Conservation (phyloP, 2,329 filamentous ascomycete genomes). For the Aspergillus transmontanensis region DNA sequence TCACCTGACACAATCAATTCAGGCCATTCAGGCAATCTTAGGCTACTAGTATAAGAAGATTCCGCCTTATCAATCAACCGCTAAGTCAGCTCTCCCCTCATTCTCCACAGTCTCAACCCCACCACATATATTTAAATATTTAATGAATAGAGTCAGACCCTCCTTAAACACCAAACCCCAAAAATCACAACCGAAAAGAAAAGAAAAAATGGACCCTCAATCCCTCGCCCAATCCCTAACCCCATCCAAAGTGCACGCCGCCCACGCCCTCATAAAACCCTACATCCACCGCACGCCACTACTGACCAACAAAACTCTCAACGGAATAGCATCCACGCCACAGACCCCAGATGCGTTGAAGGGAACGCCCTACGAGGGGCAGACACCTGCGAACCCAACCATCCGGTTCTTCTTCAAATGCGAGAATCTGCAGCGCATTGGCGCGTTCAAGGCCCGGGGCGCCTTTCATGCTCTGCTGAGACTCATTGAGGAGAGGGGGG, state of each 20-base stretch:
- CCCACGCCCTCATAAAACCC: conserved; percentile 71
- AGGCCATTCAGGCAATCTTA: too few relatives aligned
- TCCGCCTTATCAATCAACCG: not conserved
- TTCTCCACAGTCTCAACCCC: not conserved
- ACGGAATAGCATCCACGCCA: conserved; percentile 72
- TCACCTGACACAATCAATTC: too few relatives aligned
- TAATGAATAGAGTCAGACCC: too few relatives aligned
- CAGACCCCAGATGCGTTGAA: conserved; percentile 57
- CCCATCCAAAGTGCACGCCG: conserved; percentile 69
- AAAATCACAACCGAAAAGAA: too few relatives aligned
- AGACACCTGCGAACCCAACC: conserved; percentile 62
- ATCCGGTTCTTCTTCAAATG: conserved; percentile 90
- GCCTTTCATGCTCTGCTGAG: conserved; percentile 83
- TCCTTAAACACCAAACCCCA: too few relatives aligned
- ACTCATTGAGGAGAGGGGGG: conserved; percentile 64
- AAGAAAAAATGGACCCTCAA: not conserved
- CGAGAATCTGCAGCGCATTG: conserved; percentile 87
- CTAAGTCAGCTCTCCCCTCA: not conserved
- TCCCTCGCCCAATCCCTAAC: conserved; percentile 57
- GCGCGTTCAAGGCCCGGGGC: conserved; percentile 89
- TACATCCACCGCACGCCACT: conserved; percentile 84
- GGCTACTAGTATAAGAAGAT: too few relatives aligned
- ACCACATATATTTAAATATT: too few relatives aligned
- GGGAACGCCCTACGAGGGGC: conserved; percentile 61
- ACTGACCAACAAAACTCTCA: conserved; percentile 75